Evolutionary conservation across 495 filamentous ascomycete species (phyloP), one percentile per base, ranked within the genome.

Genomic region (Penicillium cinerascens): DNA sequence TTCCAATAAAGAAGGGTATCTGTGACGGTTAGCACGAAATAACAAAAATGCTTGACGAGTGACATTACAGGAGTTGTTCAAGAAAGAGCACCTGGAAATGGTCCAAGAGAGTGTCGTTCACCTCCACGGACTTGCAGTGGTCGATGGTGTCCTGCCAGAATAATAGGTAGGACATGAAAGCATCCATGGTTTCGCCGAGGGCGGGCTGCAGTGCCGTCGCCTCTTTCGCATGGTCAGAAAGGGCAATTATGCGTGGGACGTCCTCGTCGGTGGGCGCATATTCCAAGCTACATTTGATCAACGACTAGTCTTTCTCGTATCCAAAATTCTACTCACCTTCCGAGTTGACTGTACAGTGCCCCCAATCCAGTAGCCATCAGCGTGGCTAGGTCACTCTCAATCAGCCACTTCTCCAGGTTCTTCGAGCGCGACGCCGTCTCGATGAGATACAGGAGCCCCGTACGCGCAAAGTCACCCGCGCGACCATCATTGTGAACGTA

Each of bases 121-220:
- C 88, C 63, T 97, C 95, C 2, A 81, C 76, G 1, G 92, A 97
- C 55, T 83, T 83, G 71, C 93, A 99, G 70, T 97, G 90, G 61
- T 97, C 91, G 42, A 99, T 78, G 15, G 96, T 89, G 68, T 99
- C 93, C 62, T 99, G 93, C 95, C 93, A 99, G 58, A 99, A 98
- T 15, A 91, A 72, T 13, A 99, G 76, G 61, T 97, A 92, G 13
- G 93, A 95, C 22, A 99, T 80, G 61, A 99, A 97, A 0, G 93
- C 95, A 42, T 91, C 86, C 70, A 98, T 81, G 57, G 95, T 86
- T 6, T 80, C 76, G 49, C 88, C 87, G 52, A 95, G 87, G 15
- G 15, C 77, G 60, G 46, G 86, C 10, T 67, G 61, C 11, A 74
- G 52, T 9, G 73, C 68, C 1, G 64, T 72, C 38, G 69, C 67